Conservation (phyloP, 2,329 filamentous ascomycete genomes). For the Aspergillus sp. region DNA sequence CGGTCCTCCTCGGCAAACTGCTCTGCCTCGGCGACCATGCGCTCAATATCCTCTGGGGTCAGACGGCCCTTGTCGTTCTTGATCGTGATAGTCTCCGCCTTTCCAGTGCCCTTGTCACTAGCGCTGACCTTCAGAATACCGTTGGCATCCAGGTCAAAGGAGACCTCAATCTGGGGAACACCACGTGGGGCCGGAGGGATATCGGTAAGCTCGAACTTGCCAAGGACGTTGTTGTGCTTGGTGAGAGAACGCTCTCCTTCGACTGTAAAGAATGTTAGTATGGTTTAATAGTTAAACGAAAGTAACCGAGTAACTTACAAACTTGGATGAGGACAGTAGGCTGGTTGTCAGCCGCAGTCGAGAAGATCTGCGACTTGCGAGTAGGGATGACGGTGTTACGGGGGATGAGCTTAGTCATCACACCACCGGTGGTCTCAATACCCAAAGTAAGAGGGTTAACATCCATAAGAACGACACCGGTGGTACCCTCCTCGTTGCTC, state of each 20-base stretch:
- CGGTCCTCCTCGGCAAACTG: conserved; percentile 99
- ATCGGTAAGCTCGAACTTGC: conserved; percentile 96
- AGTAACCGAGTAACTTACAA: conserved; percentile 46
- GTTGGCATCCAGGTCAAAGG: conserved; percentile 97
- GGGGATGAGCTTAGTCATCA: conserved; percentile 96
- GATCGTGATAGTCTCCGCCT: conserved; percentile 96
- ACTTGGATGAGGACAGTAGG: conserved; percentile 94
- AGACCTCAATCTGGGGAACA: conserved; percentile 97
- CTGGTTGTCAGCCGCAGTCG: conserved; percentile 94
- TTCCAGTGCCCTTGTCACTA: conserved; percentile 96
- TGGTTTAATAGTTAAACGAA: conserved; percentile 2
- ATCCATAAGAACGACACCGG: conserved; percentile 88
- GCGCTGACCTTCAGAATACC: conserved; percentile 97
- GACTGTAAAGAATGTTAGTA: conserved; percentile 34
- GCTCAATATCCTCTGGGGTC: conserved; percentile 94
- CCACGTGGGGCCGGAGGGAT: conserved; percentile 94
- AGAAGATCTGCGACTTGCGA: conserved; percentile 97
- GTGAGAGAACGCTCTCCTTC: conserved; percentile 93
- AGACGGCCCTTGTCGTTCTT: conserved; percentile 99
- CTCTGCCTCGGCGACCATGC: conserved; percentile 98
- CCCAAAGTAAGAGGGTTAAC: conserved; percentile 95
- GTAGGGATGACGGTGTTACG: conserved; percentile 94
- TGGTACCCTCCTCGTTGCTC: conserved; percentile 79
- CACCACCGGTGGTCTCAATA: conserved; percentile 95
- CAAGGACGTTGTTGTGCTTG: conserved; percentile 95